Conservation (phyloP, 176 grass and related monocot genomes). For the Cenchrus fungigraminus region DNA sequence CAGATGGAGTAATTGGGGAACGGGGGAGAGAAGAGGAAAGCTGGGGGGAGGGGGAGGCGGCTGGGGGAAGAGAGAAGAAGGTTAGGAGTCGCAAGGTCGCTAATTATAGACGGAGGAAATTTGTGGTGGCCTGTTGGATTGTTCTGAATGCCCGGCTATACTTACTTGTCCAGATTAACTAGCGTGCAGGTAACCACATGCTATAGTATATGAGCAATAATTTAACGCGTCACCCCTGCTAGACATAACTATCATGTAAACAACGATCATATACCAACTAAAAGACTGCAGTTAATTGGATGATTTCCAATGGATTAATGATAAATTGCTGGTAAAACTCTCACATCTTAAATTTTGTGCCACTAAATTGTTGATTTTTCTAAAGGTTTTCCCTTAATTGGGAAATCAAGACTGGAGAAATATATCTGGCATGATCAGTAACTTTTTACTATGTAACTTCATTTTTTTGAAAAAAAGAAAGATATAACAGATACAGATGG, state of each 20-base stretch:
- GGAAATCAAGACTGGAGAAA: not conserved
- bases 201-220: conserved; percentile 20
- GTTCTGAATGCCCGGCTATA: conserved; percentile 39
- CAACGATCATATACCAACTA: not conserved
- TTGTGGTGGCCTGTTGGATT: conserved; percentile 32
- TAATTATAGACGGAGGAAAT: conserved; percentile 45
- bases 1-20: conserved; percentile 28
- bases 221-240: conserved; percentile 2
- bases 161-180: conserved; percentile 24
- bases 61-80: conserved; percentile 22
- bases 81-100: conserved; percentile 2
- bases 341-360: not conserved
- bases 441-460: not conserved
- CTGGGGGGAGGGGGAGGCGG: not conserved
- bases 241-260: conserved; percentile 9
- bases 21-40: conserved; percentile 4
- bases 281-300: not conserved
- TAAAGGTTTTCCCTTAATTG: not conserved
- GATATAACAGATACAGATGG: not conserved
- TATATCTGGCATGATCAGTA: no score
- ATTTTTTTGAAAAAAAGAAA: no score
- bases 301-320: not conserved
- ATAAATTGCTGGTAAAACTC: not conserved
- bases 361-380: not conserved
- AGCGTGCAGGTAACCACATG: conserved; percentile 13